Evolutionary conservation across 305 asterid genomes (phyloP), one percentile per base, ranked within the genome.

Genomic region (Striga hermonthica): DNA sequence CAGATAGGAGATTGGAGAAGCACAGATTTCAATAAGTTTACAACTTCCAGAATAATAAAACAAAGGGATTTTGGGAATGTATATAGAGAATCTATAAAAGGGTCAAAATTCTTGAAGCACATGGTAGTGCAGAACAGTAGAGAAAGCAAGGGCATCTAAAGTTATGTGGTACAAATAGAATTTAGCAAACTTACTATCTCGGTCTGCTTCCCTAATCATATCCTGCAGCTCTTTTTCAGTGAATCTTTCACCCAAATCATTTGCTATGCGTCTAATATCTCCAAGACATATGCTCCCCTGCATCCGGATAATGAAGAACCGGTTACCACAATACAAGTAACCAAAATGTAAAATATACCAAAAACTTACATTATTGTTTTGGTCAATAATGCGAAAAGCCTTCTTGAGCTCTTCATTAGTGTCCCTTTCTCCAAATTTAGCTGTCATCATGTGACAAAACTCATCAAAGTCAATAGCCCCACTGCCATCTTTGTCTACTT

Each of bases 361-460:
- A 44, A 10, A 57, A 72, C 78, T 67, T 64, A 89, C 98, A 80
- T 87, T 92, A 70, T 86, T 86, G 76, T 92, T 96, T 73, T 87
- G 90, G 78, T 92, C 98, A 65, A 92, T 84, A 52, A 92, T 86
- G 53, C 81, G 77, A 64, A 92, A 92, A 65, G 98, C 97, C 80
- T 83, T 90, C 84, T 74, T 79, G 52, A 92, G 89, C 76, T 92
- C 97, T 76, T 87, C 95, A 74, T 82, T 84, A 40, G 83, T 83
- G 80, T 87, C 97, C 78, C 96, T 83, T 80, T 92, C 98, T 58
- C 95, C 96, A 68, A 87, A 84, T 74, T 92, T 92, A 55, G 95
- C 97, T 5, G 98, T 92, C 98, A 92, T 83, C 96, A 92, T 90
- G 83, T 79, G 86, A 62, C 79, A 82, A 75, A 92, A 92, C 75